Evolutionary conservation across 1,284 basidiomycete species (phyloP), one percentile per base, ranked within the genome.

Genomic region (Tremellales sp.): DNA sequence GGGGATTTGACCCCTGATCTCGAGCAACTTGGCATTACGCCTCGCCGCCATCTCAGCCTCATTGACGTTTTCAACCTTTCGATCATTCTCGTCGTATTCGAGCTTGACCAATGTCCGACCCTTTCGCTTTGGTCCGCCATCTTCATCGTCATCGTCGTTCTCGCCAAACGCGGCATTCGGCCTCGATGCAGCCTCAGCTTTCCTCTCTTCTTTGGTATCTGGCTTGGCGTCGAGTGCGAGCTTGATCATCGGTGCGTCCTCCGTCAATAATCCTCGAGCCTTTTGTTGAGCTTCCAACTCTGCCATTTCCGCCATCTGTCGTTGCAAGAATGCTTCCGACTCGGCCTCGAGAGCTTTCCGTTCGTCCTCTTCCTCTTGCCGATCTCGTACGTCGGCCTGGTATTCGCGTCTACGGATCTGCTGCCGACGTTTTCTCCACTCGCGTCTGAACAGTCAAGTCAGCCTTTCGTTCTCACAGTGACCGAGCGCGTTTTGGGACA

Each of bases 281-380:
- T 87, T 83, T 64, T 93, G 88, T 65, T 89, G 85, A 42, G 87
- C 86, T 19, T 87, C 87, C 24, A 92, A 75, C 0, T 86, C 84
- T 53, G 88, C 86, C 81, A 92, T 84, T 69, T 93, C 89, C 55
- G 87, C 87, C 86, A 91, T 89, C 66, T 93, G 89, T 47, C 83
- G 79, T 35, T 87, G 86, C 46, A 92, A 78, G 79, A 92, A 91
- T 54, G 84, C 85, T 70, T 92, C 89, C 0, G 87, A 89, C 72
- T 92, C 89, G 24, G 82, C 80, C 37, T 87, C 83, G 19, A 92
- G 76, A 58, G 89, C 87, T 61, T 87, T 87, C 1, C 82, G 80
- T 72, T 93, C 89, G 42, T 85, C 84, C 45, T 86, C 85, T 71
- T 93, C 90, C 51, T 84, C 84, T 33, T 80, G 74, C 19, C 87